Conservation (phyloP, 2,329 filamentous ascomycete species). For the Penicillium sp. region DNA sequence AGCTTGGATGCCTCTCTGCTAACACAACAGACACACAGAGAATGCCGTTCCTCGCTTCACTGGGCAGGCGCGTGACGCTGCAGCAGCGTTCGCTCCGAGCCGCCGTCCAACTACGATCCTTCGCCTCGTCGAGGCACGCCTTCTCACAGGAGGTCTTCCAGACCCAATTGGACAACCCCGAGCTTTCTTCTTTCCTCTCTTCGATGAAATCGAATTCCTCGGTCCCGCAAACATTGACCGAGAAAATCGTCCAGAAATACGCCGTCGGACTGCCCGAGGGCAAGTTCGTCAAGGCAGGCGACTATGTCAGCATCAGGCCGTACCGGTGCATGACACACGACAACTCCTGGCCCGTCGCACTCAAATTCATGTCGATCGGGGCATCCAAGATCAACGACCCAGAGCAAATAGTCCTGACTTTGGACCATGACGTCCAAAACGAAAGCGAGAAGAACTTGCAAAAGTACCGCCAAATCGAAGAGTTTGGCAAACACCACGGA, state of each 20-base stretch:
- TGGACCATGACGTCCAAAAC: constrained; percentile 90
- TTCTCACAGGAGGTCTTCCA: constrained; percentile 56
- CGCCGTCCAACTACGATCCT: constrained; percentile 23
- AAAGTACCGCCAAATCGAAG: constrained; percentile 78
- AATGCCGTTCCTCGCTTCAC: constrained; percentile 5
- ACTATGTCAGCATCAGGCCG: constrained; percentile 75
- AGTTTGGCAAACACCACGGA: constrained; percentile 74
- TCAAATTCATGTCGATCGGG: constrained; percentile 80
- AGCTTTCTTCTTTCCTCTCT: constrained; percentile 68
- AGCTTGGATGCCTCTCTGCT: neutral
- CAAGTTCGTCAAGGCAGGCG: constrained; percentile 72
- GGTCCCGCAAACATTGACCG: constrained; percentile 74
- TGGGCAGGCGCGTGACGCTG: constrained; percentile 12
- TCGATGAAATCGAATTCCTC: constrained; percentile 56
- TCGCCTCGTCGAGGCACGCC: constrained; percentile 25
- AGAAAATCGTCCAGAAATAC: constrained; percentile 87
- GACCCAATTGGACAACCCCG: constrained; percentile 57
- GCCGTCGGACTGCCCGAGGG: constrained; percentile 69
- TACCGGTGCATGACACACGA: constrained; percentile 82
- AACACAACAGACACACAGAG: neutral
- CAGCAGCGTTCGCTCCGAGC: constrained; percentile 13
- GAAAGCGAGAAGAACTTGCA: constrained; percentile 71
- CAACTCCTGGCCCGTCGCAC: constrained; percentile 71
- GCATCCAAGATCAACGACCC: constrained; percentile 68
- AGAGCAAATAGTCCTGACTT: constrained; percentile 72